Evolutionary conservation across 805 yeast species (phyloP), one percentile per base, ranked within the genome.

Genomic region (Lachancea nothofagi): DNA sequence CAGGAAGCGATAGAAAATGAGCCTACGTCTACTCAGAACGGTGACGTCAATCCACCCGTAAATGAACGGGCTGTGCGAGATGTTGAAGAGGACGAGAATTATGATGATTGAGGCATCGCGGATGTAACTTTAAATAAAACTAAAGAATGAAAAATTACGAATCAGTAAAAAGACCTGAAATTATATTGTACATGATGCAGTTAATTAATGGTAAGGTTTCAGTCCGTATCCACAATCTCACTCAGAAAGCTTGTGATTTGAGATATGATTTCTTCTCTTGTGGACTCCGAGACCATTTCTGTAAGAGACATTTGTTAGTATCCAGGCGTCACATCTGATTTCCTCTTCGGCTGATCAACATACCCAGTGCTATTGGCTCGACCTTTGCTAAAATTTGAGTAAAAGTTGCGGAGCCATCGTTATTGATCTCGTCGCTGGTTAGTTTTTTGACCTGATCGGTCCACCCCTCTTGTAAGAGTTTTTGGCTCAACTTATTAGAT

Each of bases 381-480:
- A 86, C 57, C 22, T 66, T 63, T 9, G 70, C 53, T 31, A 74
- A 65, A 10, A 85, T 57, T 27, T 68, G 68, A 3, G 73, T 75
- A 45, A 80, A 80, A 47, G 69, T 78, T 9, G 75, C 68, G 8
- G 61, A 57, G 27, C 66, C 69, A 18, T 66, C 66, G n/a, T 58
- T 50, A 21, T 64, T 43, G 28, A 46, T 51, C 60, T 44, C 54
- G 72, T 72, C 57, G 62, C 73, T 43, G 45, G 94, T 83, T 29
- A 82, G 49, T 28, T 71, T 72, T 33, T 76, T 70, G 20, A 89
- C 78, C 40, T 80, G 71, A 50, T 86, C 95, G 44, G 76, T 77
- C 97, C 97, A 89, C 5, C 96, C 96, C 1, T 81, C 72, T 54
- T 83, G 83, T 38, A 78, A 72, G 8, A 89, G 70, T 52, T 75